Evolutionary conservation across 768 basidiomycete species (phyloP).

Genomic region (Boletus sp.): DNA sequence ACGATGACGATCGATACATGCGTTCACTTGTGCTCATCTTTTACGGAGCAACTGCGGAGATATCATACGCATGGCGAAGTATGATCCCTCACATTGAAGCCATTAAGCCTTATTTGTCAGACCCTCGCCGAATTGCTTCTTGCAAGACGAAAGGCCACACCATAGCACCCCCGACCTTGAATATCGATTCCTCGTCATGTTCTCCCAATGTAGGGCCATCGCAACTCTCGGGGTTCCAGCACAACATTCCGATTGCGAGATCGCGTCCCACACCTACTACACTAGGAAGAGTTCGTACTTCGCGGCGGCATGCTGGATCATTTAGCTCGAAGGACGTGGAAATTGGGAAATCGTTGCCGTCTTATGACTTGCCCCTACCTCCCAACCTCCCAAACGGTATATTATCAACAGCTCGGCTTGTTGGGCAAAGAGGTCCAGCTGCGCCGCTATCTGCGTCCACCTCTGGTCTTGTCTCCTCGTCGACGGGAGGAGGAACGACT

Average conservation of each 20-base stretch:
- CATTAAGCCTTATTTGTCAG: slow-evolving; percentile 60
- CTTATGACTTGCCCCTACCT: slow-evolving; percentile 43
- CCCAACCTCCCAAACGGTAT: slow-evolving; percentile 24
- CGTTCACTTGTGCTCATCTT: slow-evolving; percentile 83
- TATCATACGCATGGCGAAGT: slow-evolving; percentile 78
- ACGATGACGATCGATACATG: slow-evolving; percentile 84
- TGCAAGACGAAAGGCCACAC: slow-evolving; percentile 28
- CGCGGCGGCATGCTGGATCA: slow-evolving; percentile 87
- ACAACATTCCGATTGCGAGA: slow-evolving; percentile 28
- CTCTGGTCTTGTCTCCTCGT: slow-evolving; percentile 14
- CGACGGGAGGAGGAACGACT: slow-evolving; percentile 1
- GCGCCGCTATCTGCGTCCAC: slow-evolving; percentile 32
- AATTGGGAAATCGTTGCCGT: slow-evolving; percentile 75
- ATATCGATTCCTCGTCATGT: slow-evolving; percentile 25
- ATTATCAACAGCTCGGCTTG: slow-evolving; percentile 39
- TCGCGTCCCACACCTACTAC: slow-evolving; percentile 27
- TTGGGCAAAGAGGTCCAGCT: slow-evolving; percentile 48
- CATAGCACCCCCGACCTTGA: slow-evolving; percentile 24
- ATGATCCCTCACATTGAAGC: slow-evolving; percentile 70
- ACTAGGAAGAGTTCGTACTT: slow-evolving; percentile 48
- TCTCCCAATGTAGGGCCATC: slow-evolving; percentile 28
- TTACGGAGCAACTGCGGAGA: slow-evolving; percentile 86
- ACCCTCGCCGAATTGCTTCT: slow-evolving; percentile 36
- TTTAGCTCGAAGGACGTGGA: slow-evolving; percentile 93
- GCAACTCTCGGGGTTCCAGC: slow-evolving; percentile 18